A percentile compares a stretch with the other conserved stretches of the same genome.
These are phyloP conservation scores for Xylaria sp. DNA, from an alignment of 2,329 filamentous ascomycete species.

Conservation along the genomic window DNA sequence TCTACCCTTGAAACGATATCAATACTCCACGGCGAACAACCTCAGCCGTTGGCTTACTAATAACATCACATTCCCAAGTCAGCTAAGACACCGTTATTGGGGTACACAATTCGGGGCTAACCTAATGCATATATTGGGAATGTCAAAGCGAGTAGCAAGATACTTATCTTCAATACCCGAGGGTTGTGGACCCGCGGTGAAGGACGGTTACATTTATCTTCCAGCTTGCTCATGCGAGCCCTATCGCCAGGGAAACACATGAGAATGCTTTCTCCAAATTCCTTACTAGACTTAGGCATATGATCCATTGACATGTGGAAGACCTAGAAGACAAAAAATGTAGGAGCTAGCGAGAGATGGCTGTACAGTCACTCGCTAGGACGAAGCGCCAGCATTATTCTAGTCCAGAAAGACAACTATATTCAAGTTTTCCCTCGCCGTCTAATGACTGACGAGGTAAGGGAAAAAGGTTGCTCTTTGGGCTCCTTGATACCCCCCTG, in stretches of 20 bases:
- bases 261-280: constrained; percentile 64
- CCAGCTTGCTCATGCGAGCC: constrained; percentile 72
- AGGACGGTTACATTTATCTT: constrained; percentile 68
- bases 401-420: neutral
- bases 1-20: constrained; percentile 62
- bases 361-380: neutral
- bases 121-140: constrained; percentile 56
- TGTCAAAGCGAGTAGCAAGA: constrained; percentile 69
- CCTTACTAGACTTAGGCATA: constrained; percentile 64
- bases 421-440: neutral
- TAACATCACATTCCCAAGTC: constrained; percentile 67
- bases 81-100: constrained; percentile 68
- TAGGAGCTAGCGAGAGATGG: neutral
- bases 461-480: neutral
- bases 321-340: constrained; percentile 47
- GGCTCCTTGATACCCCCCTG: neutral
- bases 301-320: constrained; percentile 54
- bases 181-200: constrained; percentile 55
- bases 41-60: constrained; percentile 69
- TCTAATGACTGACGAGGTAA: neutral
- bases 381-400: neutral
- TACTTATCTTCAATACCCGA: constrained; percentile 62
- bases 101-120: constrained; percentile 59
- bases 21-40: constrained; percentile 71
- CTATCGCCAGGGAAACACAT: constrained; percentile 65